Evolutionary conservation across 129 eudicot genomes (phyloP).

Genomic region (sunflower (Helianthus annuus)): DNA sequence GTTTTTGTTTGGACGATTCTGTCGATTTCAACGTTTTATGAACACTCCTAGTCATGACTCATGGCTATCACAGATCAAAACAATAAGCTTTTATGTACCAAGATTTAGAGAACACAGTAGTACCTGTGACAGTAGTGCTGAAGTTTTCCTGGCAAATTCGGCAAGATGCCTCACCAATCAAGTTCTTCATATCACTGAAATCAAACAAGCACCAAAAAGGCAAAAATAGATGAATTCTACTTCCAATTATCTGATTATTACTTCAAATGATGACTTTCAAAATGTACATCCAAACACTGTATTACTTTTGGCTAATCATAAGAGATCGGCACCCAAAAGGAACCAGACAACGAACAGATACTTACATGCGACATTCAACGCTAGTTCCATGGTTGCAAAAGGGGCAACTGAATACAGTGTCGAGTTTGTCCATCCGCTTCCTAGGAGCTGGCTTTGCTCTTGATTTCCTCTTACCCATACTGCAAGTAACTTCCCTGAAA

Average conservation of each 20-base stretch:
- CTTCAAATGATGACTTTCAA: not conserved
- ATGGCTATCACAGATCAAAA: not conserved
- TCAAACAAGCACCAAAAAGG: slow-evolving; percentile 7
- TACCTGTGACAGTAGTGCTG: slow-evolving; percentile 86
- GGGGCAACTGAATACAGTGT: slow-evolving; percentile 92
- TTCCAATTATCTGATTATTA: not conserved
- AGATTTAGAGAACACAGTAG: not conserved
- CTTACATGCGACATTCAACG: slow-evolving; percentile 94
- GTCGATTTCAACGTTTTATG: not conserved
- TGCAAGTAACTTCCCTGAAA: slow-evolving; percentile 23
- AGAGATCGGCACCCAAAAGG: not conserved
- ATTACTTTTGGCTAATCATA: not conserved
- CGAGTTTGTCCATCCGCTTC: slow-evolving; percentile 93
- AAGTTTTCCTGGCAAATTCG: slow-evolving; percentile 89
- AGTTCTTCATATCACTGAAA: slow-evolving; percentile 91
- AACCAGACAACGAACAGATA: not conserved
- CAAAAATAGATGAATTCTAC: not conserved
- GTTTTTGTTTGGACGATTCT: not conserved
- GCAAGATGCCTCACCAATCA: slow-evolving; percentile 86
- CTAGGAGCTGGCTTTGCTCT: slow-evolving; percentile 90
- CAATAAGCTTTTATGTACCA: not conserved
- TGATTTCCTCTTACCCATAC: slow-evolving; percentile 92
- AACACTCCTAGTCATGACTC: not conserved
- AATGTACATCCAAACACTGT: not conserved
- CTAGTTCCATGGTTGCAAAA: slow-evolving; percentile 93